Base-by-base conservation (phyloP, 2,329 filamentous ascomycete genomes). In the Pseudogymnoascus sp. region DNA sequence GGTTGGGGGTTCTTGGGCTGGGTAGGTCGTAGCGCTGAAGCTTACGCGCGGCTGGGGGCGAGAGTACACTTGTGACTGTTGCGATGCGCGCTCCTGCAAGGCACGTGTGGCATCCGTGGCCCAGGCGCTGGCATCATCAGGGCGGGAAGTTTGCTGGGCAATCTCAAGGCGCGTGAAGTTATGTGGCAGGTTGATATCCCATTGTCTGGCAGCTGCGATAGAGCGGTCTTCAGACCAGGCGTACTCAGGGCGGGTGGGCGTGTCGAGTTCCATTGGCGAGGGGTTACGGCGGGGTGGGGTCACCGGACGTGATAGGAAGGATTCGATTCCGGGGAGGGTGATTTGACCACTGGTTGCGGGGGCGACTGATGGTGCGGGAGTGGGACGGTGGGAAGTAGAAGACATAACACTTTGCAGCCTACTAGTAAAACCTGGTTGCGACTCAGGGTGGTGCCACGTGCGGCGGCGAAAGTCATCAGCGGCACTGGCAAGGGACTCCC, bases 301-400 rank as follows among this genome's bases (percentile, higher is more conserved):
- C 11, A 80, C 74, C 0, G 86, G 82, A 18, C 83, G 83, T 64
- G 83, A 88, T 23, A 90, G 79, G 70, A 97, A 96, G 14, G 91
- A 96, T 73, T 96, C 91, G 68, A 97, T 97, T 12, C 93, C 92
- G 0, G 93, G 93, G 12, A 97, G 81, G 40, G 91, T 86, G 12
- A 91, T 79, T 16, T 18, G n/a, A 11, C 16, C 16, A 21, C 39
- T 4, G 81, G 76, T 5, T 81, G 83, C 69, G 63, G 59, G 6
- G 45, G 23, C 5, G 87, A 86, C 71, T 74, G 80, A 74, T 76
- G 85, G 39, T 74, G 69, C 45, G 69, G 69, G 36, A 67, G 67
- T n/a, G 67, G 67, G 2, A 67, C 68, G 14, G 61, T 77, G 82
- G 67, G 79, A 85, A 72, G 75, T 85, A 71, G 89, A 86, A 4